Percentiles rank a stretch among this genome's conserved stretches.
Conservation (phyloP, 2,329 filamentous ascomycete species). For the Scedosporium dehoogii region DNA sequence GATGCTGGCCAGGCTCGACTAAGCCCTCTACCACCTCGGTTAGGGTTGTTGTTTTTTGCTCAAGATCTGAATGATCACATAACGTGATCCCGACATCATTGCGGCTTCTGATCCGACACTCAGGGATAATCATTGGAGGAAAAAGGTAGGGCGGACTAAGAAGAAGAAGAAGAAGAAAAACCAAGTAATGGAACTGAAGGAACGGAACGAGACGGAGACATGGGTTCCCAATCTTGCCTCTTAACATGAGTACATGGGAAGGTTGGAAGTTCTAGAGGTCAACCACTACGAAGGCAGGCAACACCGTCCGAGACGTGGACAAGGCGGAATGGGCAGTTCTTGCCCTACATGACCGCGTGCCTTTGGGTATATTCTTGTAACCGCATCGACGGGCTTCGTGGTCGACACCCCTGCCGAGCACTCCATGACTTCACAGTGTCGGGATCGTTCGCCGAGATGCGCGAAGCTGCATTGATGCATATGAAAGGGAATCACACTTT, state of each 20-base stretch:
- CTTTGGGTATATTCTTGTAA: constrained; percentile 4
- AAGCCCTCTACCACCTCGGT: constrained; percentile 28
- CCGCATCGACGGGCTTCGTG: constrained; percentile 1
- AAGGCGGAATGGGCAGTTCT: neutral
- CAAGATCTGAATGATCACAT: neutral
- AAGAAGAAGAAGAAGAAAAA: constrained; percentile 2
- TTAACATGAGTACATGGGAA: constrained; percentile 1
- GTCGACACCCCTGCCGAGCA: neutral
- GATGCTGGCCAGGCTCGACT: constrained; percentile 97
- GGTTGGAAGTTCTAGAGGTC: constrained; percentile 4
- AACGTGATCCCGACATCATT: neutral
- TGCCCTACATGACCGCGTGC: neutral
- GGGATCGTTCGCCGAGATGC: constrained; percentile 8
- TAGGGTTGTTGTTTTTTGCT: neutral
- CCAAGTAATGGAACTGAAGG: neutral
- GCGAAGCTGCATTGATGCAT: constrained; percentile 23
- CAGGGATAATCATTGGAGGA: neutral
- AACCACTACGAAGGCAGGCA: neutral
- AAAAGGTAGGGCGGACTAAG: neutral
- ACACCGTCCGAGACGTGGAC: neutral
- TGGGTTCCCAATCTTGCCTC: neutral
- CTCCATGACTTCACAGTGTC: constrained; percentile 1
- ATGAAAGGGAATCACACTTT: constrained; percentile 26
- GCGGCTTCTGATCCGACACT: neutral
- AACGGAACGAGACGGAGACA: neutral